Evolutionary conservation across 352 stramenopile genomes (phyloP).

Genomic region (Globisporangium solare): DNA sequence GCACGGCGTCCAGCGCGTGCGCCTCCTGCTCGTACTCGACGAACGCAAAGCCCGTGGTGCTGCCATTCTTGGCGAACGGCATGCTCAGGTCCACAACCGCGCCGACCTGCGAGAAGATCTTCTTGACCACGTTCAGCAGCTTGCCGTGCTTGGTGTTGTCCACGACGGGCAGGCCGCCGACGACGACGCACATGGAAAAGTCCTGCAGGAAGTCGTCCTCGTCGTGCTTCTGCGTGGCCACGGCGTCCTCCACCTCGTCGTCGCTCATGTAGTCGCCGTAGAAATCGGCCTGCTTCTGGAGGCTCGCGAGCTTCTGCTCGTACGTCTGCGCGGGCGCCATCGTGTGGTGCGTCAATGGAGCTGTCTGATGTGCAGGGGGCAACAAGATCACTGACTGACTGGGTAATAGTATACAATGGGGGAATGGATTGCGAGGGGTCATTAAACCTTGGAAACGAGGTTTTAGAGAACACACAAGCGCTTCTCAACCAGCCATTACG

Average conservation of each 20-base stretch:
- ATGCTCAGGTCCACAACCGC: constrained; percentile 75
- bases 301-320: constrained; percentile 69
- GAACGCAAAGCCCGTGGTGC: constrained; percentile 77
- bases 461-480: background rate
- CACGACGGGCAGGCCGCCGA: constrained; percentile 72
- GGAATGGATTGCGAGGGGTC: background rate
- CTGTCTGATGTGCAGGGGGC: too few relatives aligned
- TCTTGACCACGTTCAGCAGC: constrained; percentile 80
- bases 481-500: constrained; percentile 12
- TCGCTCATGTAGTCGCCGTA: constrained; percentile 82
- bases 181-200: constrained; percentile 75
- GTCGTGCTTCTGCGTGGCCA: constrained; percentile 57
- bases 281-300: constrained; percentile 68
- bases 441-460: background rate
- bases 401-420: too few relatives aligned
- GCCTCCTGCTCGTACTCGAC: constrained; percentile 77
- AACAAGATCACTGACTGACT: too few relatives aligned
- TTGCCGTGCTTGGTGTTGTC: constrained; percentile 79
- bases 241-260: constrained; percentile 68
- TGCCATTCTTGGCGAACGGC: constrained; percentile 51
- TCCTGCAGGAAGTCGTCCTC: constrained; percentile 76
- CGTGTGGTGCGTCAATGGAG: constrained; percentile 4
- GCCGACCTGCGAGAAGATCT: constrained; percentile 84
- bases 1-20: constrained; percentile 72
- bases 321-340: constrained; percentile 68